These are phyloP conservation scores for Poteriospumella lacustris DNA, from an alignment of 108 stramenopile species.

Conservation along the genomic window DNA sequence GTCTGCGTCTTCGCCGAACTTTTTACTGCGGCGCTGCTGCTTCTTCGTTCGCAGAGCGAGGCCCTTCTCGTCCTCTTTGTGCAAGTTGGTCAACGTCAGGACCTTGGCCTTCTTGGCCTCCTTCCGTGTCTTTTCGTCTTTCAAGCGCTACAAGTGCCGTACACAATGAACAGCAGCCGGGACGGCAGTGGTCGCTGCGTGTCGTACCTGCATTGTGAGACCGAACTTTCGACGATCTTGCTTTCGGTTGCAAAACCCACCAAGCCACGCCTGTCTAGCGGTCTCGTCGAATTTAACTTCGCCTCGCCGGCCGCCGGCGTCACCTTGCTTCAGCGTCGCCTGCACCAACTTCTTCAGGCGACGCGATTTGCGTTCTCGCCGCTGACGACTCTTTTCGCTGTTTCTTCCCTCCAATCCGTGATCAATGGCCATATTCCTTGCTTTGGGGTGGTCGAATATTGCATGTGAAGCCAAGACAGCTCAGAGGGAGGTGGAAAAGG, in stretches of 20 bases:
- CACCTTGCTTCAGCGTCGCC: neutral
- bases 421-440: conserved; percentile 27
- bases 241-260: conserved; percentile 22
- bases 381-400: neutral
- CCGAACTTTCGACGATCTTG: conserved; percentile 16
- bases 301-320: neutral
- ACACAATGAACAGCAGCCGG: neutral
- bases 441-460: no score
- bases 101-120: neutral
- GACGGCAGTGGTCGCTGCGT: neutral
- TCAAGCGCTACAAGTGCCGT: neutral
- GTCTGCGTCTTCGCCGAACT: no score
- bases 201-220: neutral
- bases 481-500: no score
- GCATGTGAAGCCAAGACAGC: no score
- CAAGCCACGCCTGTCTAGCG: neutral
- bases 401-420: conserved; percentile 12
- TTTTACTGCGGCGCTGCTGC: no score
- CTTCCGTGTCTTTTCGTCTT: neutral
- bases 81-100: neutral
- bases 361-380: neutral
- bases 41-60: neutral
- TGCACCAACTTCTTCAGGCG: neutral
- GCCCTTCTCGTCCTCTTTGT: neutral
- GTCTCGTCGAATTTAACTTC: conserved; percentile 15